Evolutionary conservation across 148 eudicot genomes (phyloP).

Genomic region (Amaranthus palmeri): DNA sequence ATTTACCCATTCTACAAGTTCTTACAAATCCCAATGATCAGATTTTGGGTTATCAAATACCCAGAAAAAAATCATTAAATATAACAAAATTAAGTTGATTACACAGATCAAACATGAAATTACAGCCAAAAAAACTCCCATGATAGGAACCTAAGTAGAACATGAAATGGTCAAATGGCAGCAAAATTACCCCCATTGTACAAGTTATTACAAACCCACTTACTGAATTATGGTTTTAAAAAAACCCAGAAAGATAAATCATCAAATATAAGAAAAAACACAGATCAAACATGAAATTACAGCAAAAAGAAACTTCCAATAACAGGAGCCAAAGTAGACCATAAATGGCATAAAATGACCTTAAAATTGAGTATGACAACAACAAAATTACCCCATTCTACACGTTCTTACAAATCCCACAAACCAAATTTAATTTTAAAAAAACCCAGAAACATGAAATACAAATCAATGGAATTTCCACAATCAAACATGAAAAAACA

Average conservation of each 20-base stretch:
- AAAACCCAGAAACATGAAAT: no score
- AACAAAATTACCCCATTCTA: no score
- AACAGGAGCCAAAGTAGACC: background rate
- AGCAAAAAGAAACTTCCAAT: background rate
- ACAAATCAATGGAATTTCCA: no score
- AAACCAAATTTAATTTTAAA: no score
- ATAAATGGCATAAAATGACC: no score
- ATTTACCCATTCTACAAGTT: background rate
- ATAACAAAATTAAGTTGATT: background rate
- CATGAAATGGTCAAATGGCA: background rate
- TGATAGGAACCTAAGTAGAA: background rate
- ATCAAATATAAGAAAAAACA: background rate
- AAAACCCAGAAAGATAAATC: background rate
- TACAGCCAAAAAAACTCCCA: background rate
- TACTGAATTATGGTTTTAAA: background rate
- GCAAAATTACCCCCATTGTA: background rate
- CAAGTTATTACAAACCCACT: background rate
- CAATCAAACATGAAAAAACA: background rate
- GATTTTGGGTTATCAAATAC: background rate
- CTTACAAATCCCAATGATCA: background rate
- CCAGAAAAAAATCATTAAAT: background rate
- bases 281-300: constrained; percentile 1
- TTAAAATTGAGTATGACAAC: no score
- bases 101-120: background rate
- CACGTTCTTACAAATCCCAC: no score